Evolutionary conservation across 495 filamentous ascomycete species (phyloP).

Genomic region (Daldinia caldariorum): DNA sequence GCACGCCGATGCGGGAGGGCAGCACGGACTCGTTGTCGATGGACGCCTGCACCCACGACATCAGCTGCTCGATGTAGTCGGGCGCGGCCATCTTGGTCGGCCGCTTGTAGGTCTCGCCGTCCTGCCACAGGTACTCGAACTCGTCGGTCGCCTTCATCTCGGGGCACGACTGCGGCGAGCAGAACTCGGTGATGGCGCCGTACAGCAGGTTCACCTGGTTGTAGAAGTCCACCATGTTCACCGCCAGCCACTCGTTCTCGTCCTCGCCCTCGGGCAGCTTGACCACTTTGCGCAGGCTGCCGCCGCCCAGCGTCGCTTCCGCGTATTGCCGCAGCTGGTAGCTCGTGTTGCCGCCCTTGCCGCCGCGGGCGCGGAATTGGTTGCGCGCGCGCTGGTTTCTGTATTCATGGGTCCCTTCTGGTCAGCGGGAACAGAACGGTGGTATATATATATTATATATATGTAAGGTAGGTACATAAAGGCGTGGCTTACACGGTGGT

Average conservation of each 20-base stretch:
- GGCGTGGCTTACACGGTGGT: conserved; percentile 58
- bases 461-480: neutral
- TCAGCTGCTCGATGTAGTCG: conserved; percentile 95
- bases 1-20: conserved; percentile 91
- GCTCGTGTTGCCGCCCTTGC: conserved; percentile 86
- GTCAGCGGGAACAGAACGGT: conserved; percentile 23
- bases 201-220: conserved; percentile 99
- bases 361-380: conserved; percentile 90
- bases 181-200: conserved; percentile 98
- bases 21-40: conserved; percentile 97
- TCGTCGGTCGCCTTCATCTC: conserved; percentile 99
- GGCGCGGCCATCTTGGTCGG: conserved; percentile 98
- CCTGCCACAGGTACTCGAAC: conserved; percentile 99
- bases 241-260: conserved; percentile 95
- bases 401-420: neutral
- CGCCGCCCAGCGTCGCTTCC: conserved; percentile 94
- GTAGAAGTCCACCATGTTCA: conserved; percentile 99
- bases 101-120: conserved; percentile 88
- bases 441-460: no score
- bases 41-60: conserved; percentile 94
- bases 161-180: conserved; percentile 93
- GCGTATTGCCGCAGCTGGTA: conserved; percentile 98
- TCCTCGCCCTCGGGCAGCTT: conserved; percentile 97
- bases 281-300: conserved; percentile 94
- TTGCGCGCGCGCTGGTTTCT: conserved; percentile 91